Base-by-base conservation (phyloP, 1,139 yeast species). In the Williopsis jadinii region DNA sequence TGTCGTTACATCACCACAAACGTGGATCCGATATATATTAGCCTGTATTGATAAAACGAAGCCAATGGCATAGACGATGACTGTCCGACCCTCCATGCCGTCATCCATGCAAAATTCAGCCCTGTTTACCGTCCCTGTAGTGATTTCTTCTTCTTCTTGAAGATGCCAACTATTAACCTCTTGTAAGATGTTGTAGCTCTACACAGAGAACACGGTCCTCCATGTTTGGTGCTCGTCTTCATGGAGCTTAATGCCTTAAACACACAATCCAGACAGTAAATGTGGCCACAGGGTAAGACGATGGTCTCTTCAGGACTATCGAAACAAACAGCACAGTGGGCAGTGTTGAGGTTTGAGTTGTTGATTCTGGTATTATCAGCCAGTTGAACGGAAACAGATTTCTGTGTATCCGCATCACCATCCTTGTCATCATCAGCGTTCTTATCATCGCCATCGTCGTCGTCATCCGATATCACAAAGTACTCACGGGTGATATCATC, bases 251-350 rank as follows among this genome's bases (percentile, higher is more conserved):
- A 59, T 40, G 77, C 73, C 37, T 66, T 64, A 52, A 68, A 74
- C 10, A 73, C 60, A 53, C 81, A 76, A 30, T 67, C 68, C 8
- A 67, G 60, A 52, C 82, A 76, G 49, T 67, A 75, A 8, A 72
- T 58, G 55, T 76, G 82, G 0, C 80, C 81, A 57, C 82, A 76
- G 0, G 73, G 71, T 3, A 76, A 64, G 26, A 70, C 68, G 19
- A 68, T 63, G 2, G 78, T 67, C 9, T 59, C 52, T 13, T 62
- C 67, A 2, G 77, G 75, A 9, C 68, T 65, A 11, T 75, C 80
- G 51, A 75, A 68, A 44, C 81, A 76, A 15, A 76, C 70, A 0
- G 77, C 75, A 53, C 80, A 76, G 14, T 55, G 59, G 8, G 66
- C 68, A 10, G 63, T 65, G 29, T 56, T 58, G 12, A 67, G 48